These are phyloP conservation scores for Protomyces arabidopsidicola DNA, from an alignment of 1,139 yeast genomes.

Conservation along the genomic window DNA sequence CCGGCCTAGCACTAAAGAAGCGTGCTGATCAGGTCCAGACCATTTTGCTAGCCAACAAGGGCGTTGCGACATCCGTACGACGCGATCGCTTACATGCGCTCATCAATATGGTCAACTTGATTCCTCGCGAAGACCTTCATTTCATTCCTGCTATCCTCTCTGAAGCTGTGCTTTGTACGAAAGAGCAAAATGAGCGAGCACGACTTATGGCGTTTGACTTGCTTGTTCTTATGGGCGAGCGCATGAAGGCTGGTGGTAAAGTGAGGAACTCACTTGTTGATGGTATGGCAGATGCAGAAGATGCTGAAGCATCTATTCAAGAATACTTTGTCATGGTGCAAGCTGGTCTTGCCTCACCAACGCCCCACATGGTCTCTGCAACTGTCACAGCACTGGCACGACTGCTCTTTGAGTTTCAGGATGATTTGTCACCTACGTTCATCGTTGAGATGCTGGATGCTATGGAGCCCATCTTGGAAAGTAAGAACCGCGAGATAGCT, in stretches of 20 bases:
- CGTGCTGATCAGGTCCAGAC: slow-evolving; percentile 39
- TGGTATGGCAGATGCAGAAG: slow-evolving; percentile 57
- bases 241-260: slow-evolving; percentile 67
- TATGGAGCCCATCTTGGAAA: slow-evolving; percentile 81
- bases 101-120: slow-evolving; percentile 49
- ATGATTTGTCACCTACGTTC: slow-evolving; percentile 43
- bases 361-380: slow-evolving; percentile 94
- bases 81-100: slow-evolving; percentile 59
- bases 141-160: slow-evolving; percentile 79
- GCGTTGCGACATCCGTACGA: slow-evolving; percentile 17
- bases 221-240: slow-evolving; percentile 73
- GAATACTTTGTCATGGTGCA: slow-evolving; percentile 90
- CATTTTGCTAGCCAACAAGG: slow-evolving; percentile 42
- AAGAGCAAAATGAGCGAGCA: slow-evolving; percentile 87
- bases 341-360: slow-evolving; percentile 92
- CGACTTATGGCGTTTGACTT: slow-evolving; percentile 75
- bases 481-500: slow-evolving; percentile 87
- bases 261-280: slow-evolving; percentile 52
- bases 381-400: slow-evolving; percentile 88
- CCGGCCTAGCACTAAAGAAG: slow-evolving; percentile 54
- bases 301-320: slow-evolving; percentile 61
- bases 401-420: slow-evolving; percentile 71
- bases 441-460: slow-evolving; percentile 77
- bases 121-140: slow-evolving; percentile 49
- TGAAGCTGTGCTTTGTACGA: slow-evolving; percentile 86